Conservation (phyloP, 2,329 filamentous ascomycete species). For the Teratosphaeria nubilosa region DNA sequence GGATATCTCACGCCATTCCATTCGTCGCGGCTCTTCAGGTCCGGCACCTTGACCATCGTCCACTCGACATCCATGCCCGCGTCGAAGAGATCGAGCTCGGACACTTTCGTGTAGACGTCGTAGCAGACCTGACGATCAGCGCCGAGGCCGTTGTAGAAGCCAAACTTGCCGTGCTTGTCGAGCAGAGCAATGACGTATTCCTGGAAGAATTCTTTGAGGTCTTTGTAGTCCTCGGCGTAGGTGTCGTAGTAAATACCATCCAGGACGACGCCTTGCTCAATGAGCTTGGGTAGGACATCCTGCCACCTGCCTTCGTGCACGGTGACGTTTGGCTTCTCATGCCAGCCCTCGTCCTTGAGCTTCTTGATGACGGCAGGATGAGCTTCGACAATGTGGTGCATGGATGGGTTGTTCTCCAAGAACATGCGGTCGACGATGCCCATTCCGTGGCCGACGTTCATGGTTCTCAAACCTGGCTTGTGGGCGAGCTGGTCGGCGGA, state of each 20-base stretch:
- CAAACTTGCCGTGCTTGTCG: conserved; percentile 47
- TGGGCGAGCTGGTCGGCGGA: conserved; percentile 35
- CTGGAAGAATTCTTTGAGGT: conserved; percentile 76
- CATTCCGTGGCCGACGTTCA: conserved; percentile 44
- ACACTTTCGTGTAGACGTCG: conserved; percentile 87
- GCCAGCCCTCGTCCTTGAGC: conserved; percentile 38
- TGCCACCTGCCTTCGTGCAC: conserved; percentile 42
- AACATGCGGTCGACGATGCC: conserved; percentile 41
- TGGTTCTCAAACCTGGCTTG: conserved; percentile 31
- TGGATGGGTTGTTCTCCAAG: conserved; percentile 32
- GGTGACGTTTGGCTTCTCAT: conserved; percentile 38
- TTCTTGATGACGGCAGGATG: conserved; percentile 38
- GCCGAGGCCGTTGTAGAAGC: conserved; percentile 67
- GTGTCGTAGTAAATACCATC: conserved; percentile 84
- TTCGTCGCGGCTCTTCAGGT: conserved; percentile 59
- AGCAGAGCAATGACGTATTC: conserved; percentile 77
- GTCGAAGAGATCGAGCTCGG: conserved; percentile 82
- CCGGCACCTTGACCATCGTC: conserved; percentile 66
- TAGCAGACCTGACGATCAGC: conserved; percentile 89
- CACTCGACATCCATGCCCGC: conserved; percentile 85
- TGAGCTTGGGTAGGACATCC: conserved; percentile 36
- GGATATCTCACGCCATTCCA: conserved; percentile 82
- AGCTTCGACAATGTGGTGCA: conserved; percentile 44
- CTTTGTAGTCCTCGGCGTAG: conserved; percentile 85
- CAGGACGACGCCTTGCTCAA: conserved; percentile 34